Percentiles rank a stretch among this genome's conserved stretches.
Conservation (phyloP, 306 rosid species). For the Sicyos edulis region DNA sequence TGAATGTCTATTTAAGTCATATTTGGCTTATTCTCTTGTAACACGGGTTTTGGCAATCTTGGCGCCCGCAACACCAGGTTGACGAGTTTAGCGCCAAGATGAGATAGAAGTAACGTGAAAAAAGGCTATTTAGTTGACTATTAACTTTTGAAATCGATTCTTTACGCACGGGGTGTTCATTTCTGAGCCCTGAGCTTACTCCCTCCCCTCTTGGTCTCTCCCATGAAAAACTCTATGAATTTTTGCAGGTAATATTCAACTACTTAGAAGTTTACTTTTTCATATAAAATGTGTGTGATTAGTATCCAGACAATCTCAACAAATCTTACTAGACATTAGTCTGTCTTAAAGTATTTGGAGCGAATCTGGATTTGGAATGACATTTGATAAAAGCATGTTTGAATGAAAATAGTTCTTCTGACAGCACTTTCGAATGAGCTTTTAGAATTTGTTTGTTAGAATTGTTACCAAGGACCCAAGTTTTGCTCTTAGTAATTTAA, state of each 20-base stretch:
- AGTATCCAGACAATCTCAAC: too few relatives aligned
- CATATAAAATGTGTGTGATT: too few relatives aligned
- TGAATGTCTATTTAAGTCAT: constrained; percentile 6
- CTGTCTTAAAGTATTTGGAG: too few relatives aligned
- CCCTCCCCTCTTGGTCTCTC: background rate
- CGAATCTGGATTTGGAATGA: too few relatives aligned
- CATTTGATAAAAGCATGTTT: too few relatives aligned
- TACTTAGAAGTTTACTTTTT: background rate
- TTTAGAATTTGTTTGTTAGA: too few relatives aligned
- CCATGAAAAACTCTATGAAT: background rate
- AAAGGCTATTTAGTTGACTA: constrained; percentile 13
- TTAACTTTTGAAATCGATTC: constrained; percentile 11
- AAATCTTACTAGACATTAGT: too few relatives aligned
- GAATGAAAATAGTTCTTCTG: too few relatives aligned
- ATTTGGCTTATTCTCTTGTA: constrained; percentile 4
- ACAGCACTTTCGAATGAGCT: too few relatives aligned
- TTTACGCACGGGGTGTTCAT: constrained; percentile 12
- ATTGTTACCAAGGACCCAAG: too few relatives aligned
- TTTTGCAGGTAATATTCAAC: background rate
- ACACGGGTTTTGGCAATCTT: background rate
- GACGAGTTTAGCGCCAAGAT: constrained; percentile 1
- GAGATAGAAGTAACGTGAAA: constrained; percentile 15
- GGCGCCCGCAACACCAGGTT: background rate
- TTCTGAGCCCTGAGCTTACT: constrained; percentile 5
- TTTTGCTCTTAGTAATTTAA: too few relatives aligned